A percentile compares a stretch with the other conserved stretches of the same genome.
Conservation (phyloP, 768 basidiomycete species). For the Phylloporus sp. region DNA sequence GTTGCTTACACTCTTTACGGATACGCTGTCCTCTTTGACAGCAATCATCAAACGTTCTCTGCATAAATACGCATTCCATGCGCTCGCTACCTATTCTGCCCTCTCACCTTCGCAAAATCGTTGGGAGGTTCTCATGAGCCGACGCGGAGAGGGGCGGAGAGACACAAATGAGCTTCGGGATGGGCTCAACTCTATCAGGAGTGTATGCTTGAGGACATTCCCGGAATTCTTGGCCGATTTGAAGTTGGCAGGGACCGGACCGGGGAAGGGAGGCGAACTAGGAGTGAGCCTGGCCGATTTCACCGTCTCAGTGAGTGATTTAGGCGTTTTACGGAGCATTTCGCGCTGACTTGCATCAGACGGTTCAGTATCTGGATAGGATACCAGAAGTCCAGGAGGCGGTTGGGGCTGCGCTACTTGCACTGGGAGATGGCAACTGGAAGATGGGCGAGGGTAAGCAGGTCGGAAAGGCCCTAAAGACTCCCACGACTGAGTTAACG, state of each 20-base stretch:
- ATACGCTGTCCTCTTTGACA: constrained; percentile 60
- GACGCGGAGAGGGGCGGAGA: constrained; percentile 43
- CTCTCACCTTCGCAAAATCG: constrained; percentile 52
- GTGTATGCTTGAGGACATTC: constrained; percentile 74
- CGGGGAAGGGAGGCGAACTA: constrained; percentile 53
- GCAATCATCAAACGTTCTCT: constrained; percentile 70
- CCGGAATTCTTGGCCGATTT: constrained; percentile 81
- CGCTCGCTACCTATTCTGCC: constrained; percentile 63
- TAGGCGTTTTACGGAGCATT: background rate
- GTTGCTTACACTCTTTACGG: constrained; percentile 59
- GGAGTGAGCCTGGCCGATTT: constrained; percentile 65
- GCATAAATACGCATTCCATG: constrained; percentile 78
- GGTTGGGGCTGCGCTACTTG: constrained; percentile 59
- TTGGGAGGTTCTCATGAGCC: constrained; percentile 64
- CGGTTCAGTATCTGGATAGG: constrained; percentile 63
- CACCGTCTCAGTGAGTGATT: constrained; percentile 44
- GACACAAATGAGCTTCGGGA: constrained; percentile 71
- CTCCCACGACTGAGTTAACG: constrained; percentile 43
- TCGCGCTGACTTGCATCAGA: constrained; percentile 37
- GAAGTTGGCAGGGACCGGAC: constrained; percentile 52
- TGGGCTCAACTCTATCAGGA: constrained; percentile 57
- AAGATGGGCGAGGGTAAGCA: constrained; percentile 83
- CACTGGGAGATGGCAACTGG: constrained; percentile 87
- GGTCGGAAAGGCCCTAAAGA: constrained; percentile 48
- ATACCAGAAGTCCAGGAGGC: constrained; percentile 69